Evolutionary conservation across 148 eudicot species (phyloP).

Genomic region (Rhododendron simsii): DNA sequence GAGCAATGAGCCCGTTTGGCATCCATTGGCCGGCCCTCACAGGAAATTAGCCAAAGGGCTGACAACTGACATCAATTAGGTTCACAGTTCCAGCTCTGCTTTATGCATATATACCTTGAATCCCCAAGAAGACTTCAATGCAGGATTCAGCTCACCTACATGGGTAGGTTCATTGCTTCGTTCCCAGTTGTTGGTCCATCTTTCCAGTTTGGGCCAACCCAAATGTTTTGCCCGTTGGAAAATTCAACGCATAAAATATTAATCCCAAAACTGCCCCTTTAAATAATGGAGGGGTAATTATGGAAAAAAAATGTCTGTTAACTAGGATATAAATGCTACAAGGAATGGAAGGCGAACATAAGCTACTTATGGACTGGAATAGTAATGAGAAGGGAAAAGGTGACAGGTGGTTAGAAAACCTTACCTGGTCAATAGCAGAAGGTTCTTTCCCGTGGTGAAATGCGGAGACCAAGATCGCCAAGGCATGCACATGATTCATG

Average conservation of each 20-base stretch:
- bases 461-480: conserved; percentile 81
- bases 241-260: not conserved
- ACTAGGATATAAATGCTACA: not conserved
- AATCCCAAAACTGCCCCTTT: not conserved
- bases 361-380: not conserved
- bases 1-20: not conserved
- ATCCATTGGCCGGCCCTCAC: not conserved
- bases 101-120: not conserved
- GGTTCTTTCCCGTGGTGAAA: conserved; percentile 81
- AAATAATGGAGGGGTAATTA: not conserved
- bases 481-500: conserved; percentile 94
- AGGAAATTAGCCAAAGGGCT: not conserved
- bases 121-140: not conserved
- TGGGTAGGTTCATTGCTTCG: not conserved
- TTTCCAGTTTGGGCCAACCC: not conserved
- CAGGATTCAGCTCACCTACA: not conserved
- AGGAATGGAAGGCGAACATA: not conserved
- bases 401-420: not conserved
- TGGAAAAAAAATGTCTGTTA: not conserved
- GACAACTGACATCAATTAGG: not conserved
- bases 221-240: not conserved
- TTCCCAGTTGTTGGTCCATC: not conserved
- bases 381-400: not conserved
- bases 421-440: conserved; percentile 87
- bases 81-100: not conserved